Base-by-base conservation (phyloP, 208 protist species). In the Pavlovales sp. region DNA sequence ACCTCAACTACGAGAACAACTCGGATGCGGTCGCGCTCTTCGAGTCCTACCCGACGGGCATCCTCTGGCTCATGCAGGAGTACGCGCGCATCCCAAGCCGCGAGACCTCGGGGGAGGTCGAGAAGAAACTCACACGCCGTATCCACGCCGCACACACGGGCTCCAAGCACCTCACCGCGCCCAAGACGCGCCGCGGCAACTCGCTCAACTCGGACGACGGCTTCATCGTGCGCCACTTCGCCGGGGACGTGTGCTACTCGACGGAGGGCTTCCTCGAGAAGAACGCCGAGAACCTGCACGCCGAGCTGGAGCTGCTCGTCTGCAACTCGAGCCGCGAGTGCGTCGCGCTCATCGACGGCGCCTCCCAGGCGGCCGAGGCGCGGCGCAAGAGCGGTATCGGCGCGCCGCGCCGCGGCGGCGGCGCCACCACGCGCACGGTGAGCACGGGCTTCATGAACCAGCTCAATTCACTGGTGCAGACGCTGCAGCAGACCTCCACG, bases 161-260 rank as follows among this genome's bases (percentile, higher is more conserved):
- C 57, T 79, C 57, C 14, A 47, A 79, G 44, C n/a, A 79, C 83
- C 32, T 87, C n/a, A 38, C 57, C 2, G 57, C 32, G 57, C 57
- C 57, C 22, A 10, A 28, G 22, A 71, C 57, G 57, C 57, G 57
- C 47, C 39, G 36, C 77, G 71, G 36, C 38, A 34, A 57, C 38
- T 0, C 20, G 71, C 83, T 87, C 20, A 87, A 67, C 26, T 18
- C 10, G 28, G 38, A 57, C 32, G 83, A 87, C 28, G 83, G 57
- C 28, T 96, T 96, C 86, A 91, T 91, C 40, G 88, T 96, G 85
- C 57, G 79, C 28, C 95, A 96, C 90, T 96, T 96, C 80, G 95
- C 95, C 36, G 94, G 92, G 34, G 83, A 90, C 39, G 95, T 96
- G 42, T 88, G 90, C 36, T 95, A 95, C 88, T 76, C 91, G 28